A percentile compares a stretch with the other conserved stretches of the same genome.
Conservation (phyloP, 164 flowering plant genomes). For the Vitis labrusca region DNA sequence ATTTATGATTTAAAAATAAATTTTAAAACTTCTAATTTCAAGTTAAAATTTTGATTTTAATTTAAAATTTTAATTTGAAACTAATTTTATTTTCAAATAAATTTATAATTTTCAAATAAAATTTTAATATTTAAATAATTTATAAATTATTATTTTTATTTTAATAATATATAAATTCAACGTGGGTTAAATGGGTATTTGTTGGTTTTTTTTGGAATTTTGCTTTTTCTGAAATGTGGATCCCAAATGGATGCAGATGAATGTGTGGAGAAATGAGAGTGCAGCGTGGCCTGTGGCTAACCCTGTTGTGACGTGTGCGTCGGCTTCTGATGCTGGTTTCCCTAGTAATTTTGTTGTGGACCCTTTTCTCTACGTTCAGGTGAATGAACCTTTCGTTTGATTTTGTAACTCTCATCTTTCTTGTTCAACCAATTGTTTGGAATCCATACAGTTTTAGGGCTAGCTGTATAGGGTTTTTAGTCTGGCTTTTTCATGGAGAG, state of each 20-base stretch:
- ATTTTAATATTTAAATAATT: too few relatives aligned
- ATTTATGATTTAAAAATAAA: too few relatives aligned
- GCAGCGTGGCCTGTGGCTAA: constrained; percentile 91
- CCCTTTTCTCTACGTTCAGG: constrained; percentile 84
- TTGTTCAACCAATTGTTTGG: background rate
- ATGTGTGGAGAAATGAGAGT: constrained; percentile 59
- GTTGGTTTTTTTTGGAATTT: constrained; percentile 2
- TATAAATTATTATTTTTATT: too few relatives aligned
- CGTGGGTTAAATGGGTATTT: background rate
- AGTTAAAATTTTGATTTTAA: too few relatives aligned
- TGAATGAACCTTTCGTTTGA: constrained; percentile 14
- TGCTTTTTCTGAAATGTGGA: background rate
- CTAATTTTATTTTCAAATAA: too few relatives aligned
- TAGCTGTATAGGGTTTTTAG: too few relatives aligned
- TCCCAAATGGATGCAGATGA: constrained; percentile 29
- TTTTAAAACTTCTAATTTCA: too few relatives aligned
- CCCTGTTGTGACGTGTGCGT: constrained; percentile 46
- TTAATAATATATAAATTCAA: too few relatives aligned
- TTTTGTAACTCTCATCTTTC: background rate
- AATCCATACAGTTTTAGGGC: background rate
- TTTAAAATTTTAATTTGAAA: too few relatives aligned
- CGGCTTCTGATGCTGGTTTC: constrained; percentile 42
- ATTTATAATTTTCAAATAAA: too few relatives aligned
- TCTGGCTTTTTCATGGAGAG: too few relatives aligned
- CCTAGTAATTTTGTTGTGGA: constrained; percentile 79